A percentile compares a stretch with the other conserved stretches of the same genome.
Evolutionary conservation across 2,329 filamentous ascomycete genomes (phyloP).

Genomic region (Myrmaecium sp.): DNA sequence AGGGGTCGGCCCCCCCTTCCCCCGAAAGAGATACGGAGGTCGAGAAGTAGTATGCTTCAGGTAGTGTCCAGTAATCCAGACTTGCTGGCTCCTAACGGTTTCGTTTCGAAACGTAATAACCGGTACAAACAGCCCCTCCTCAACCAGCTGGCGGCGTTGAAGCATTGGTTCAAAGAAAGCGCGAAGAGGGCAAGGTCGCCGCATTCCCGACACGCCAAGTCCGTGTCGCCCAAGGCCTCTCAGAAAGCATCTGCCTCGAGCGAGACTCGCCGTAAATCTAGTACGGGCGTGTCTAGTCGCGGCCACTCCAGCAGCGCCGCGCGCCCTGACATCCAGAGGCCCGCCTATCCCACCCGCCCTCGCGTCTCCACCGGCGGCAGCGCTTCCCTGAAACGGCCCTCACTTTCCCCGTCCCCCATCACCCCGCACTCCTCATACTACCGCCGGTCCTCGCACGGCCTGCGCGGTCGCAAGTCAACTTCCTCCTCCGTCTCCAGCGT

Average conservation of each 20-base stretch:
- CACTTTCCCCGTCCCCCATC: slow-evolving; percentile 68
- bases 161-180: slow-evolving; percentile 57
- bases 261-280: slow-evolving; percentile 17
- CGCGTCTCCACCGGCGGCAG: slow-evolving; percentile 25
- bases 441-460: slow-evolving; percentile 63
- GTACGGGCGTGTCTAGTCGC: slow-evolving; percentile 15
- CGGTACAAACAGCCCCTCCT: slow-evolving; percentile 47
- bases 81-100: slow-evolving; percentile 37
- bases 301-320: slow-evolving; percentile 17
- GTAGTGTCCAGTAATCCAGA: slow-evolving; percentile 58
- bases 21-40: slow-evolving; percentile 56
- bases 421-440: slow-evolving; percentile 80
- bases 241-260: slow-evolving; percentile 16
- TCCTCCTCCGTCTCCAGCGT: slow-evolving; percentile 90
- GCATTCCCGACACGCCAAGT: slow-evolving; percentile 14
- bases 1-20: slow-evolving; percentile 63
- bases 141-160: slow-evolving; percentile 48
- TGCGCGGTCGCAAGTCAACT: slow-evolving; percentile 86
- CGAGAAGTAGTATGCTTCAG: slow-evolving; percentile 70
- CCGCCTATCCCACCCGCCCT: slow-evolving; percentile 22
- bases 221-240: slow-evolving; percentile 12
- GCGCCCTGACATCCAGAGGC: slow-evolving; percentile 20
- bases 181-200: slow-evolving; percentile 36
- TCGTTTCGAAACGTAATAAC: slow-evolving; percentile 35
- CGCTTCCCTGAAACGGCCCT: slow-evolving; percentile 41